These are phyloP conservation scores for Lyophyllum shimeji DNA, from an alignment of 768 basidiomycete species.

Conservation along the genomic window DNA sequence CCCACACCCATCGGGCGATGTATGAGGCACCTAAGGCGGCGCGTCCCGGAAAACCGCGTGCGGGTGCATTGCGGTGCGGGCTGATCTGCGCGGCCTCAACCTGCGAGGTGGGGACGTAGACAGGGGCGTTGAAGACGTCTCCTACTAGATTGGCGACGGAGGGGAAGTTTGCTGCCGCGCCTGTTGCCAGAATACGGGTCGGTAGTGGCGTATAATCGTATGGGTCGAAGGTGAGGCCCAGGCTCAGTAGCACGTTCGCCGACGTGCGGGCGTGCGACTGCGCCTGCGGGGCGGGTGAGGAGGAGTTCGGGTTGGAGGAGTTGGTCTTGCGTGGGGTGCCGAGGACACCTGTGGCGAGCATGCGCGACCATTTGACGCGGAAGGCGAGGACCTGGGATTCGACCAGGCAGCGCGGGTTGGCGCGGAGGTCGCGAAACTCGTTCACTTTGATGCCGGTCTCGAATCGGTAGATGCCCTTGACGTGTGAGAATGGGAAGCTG, in stretches of 20 bases:
- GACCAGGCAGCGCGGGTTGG: conserved; percentile 83
- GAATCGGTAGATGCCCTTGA: conserved; percentile 85
- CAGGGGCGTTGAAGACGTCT: conserved; percentile 81
- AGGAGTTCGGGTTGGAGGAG: conserved; percentile 27
- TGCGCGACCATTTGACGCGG: conserved; percentile 78
- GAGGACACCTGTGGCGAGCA: conserved; percentile 68
- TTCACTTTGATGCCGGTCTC: conserved; percentile 87
- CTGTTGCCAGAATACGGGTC: conserved; percentile 63
- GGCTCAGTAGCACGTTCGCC: conserved; percentile 35
- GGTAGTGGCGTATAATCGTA: conserved; percentile 73
- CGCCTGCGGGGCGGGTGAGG: conserved; percentile 8
- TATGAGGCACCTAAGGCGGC: conserved; percentile 76
- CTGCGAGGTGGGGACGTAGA: conserved; percentile 73
- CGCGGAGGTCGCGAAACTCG: conserved; percentile 86
- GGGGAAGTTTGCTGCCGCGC: conserved; percentile 84
- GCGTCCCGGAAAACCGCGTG: conserved; percentile 64
- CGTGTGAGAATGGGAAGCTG: conserved; percentile 69
- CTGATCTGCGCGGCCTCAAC: conserved; percentile 74
- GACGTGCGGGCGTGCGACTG: conserved; percentile 19
- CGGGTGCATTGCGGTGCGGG: conserved; percentile 75
- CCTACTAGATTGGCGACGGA: conserved; percentile 76
- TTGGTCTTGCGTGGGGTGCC: conserved; percentile 40
- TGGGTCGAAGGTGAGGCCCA: conserved; percentile 75
- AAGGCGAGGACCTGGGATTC: conserved; percentile 82
- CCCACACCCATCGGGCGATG: conserved; percentile 85